Evolutionary conservation across 768 basidiomycete genomes (phyloP).

Genomic region (Leccinum boreale): DNA sequence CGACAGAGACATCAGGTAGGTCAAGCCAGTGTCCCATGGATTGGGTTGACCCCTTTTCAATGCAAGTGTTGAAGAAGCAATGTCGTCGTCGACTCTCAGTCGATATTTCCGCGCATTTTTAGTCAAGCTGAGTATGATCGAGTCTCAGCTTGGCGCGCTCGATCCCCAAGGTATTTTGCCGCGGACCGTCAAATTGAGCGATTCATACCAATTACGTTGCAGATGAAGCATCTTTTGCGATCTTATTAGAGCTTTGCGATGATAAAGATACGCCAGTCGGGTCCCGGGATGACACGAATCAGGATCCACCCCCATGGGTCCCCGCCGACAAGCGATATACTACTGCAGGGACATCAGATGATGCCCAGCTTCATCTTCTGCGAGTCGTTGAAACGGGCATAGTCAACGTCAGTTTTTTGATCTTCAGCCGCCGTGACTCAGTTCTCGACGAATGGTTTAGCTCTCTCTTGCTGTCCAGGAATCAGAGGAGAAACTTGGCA

Average conservation of each 20-base stretch:
- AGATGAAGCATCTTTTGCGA: constrained; percentile 78
- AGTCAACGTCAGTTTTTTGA: constrained; percentile 54
- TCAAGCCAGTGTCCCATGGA: background rate
- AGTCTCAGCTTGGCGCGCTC: constrained; percentile 63
- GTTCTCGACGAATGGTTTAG: constrained; percentile 34
- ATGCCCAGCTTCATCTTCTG: constrained; percentile 70
- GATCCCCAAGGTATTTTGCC: constrained; percentile 45
- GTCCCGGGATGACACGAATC: constrained; percentile 41
- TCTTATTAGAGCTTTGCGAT: constrained; percentile 79
- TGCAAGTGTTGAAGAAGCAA: constrained; percentile 66
- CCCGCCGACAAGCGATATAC: constrained; percentile 70
- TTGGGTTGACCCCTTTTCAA: background rate
- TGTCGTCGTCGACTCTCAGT: constrained; percentile 58
- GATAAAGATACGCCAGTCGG: constrained; percentile 53
- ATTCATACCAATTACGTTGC: background rate
- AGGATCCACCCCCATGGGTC: constrained; percentile 76
- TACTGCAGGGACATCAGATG: constrained; percentile 59
- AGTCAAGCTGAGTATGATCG: constrained; percentile 75
- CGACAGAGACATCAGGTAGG: constrained; percentile 67
- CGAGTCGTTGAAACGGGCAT: constrained; percentile 83
- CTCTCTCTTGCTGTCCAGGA: constrained; percentile 78
- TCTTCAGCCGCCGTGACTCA: background rate
- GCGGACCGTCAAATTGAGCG: background rate
- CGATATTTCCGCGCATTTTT: constrained; percentile 83
- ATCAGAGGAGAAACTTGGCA: constrained; percentile 62